A percentile compares a stretch with the other conserved stretches of the same genome.
These are phyloP conservation scores for Tetramitus jugosus DNA, from an alignment of 208 protist species.

Conservation along the genomic window DNA sequence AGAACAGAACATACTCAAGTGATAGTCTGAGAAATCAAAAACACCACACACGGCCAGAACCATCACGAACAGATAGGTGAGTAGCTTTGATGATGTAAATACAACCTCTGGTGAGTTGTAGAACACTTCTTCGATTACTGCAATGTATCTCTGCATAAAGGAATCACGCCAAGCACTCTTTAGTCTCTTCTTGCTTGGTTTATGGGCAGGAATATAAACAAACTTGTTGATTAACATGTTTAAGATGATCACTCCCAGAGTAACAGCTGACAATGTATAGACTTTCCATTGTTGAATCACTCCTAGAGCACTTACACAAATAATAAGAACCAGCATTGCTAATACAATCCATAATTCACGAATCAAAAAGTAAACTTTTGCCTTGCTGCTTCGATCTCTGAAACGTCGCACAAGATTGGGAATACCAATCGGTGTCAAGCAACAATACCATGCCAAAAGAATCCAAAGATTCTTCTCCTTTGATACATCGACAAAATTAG, in stretches of 20 bases:
- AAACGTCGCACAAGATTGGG: background rate
- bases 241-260: background rate
- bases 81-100: no score
- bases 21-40: no score
- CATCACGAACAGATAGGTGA: no score
- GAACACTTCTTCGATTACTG: slow-evolving; percentile 4
- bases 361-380: background rate
- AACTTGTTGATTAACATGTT: background rate
- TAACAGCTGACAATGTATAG: background rate
- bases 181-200: background rate
- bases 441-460: background rate
- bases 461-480: slow-evolving; percentile 9
- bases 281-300: background rate
- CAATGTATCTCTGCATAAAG: background rate
- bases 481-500: background rate
- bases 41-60: no score
- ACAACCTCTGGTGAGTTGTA: slow-evolving; percentile 1
- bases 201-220: background rate
- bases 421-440: background rate
- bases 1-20: no score
- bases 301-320: background rate
- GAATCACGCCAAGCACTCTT: background rate
- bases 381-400: background rate
- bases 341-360: background rate
- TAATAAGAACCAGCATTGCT: background rate